Evolutionary conservation across 78 protist species (phyloP).

Genomic region (Dictyostelium capitatum): DNA sequence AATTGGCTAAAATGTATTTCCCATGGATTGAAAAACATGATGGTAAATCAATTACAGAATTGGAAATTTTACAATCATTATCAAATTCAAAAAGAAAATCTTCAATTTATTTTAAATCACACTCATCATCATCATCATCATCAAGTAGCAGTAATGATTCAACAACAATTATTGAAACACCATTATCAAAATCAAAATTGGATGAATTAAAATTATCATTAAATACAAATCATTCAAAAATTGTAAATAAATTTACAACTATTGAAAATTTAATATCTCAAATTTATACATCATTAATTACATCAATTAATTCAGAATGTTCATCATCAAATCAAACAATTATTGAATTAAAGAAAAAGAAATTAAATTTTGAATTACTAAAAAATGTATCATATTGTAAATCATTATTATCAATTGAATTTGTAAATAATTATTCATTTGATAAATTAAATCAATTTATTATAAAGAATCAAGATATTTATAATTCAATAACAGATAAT

Average conservation of each 20-base stretch:
- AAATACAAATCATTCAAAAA: conserved; percentile 6
- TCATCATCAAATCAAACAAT: not conserved
- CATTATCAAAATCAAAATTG: not conserved
- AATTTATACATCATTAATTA: not conserved
- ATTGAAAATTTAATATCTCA: not conserved
- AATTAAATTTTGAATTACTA: conserved; percentile 6
- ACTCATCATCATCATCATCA: not conserved
- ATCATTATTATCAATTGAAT: conserved; percentile 6
- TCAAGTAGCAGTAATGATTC: not conserved
- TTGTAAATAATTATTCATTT: conserved; percentile 1
- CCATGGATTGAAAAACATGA: conserved; percentile 34
- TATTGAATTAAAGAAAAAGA: too few species aligned
- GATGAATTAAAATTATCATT: not conserved
- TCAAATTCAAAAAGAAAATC: not conserved
- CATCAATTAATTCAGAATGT: conserved; percentile 26
- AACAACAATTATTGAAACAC: not conserved
- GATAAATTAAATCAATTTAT: conserved; percentile 6
- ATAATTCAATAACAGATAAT: not conserved
- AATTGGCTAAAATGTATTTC: not conserved
- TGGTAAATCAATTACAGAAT: conserved; percentile 20
- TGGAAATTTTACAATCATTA: conserved; percentile 57
- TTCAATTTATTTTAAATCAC: not conserved
- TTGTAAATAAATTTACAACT: not conserved
- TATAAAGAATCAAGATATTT: not conserved
- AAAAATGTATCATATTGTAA: conserved; percentile 37